phyloP scores from a whole-genome alignment of 805 yeast genomes.

The Nakazawaea pomicola region DNA sequence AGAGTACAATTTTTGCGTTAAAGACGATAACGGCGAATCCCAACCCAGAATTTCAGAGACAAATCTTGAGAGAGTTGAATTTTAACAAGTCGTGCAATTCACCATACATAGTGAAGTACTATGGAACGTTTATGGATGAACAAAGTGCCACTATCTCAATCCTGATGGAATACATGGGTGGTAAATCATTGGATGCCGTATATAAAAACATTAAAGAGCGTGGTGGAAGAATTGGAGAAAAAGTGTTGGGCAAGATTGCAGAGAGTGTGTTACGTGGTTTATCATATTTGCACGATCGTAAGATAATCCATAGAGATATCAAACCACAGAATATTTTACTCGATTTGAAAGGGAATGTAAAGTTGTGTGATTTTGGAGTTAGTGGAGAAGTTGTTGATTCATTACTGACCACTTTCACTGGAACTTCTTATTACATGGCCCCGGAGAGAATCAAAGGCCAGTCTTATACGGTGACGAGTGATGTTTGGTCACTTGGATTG shows the following conservation, averaged over 20 bases:
- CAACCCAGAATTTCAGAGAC: conserved; percentile 83
- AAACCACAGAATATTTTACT: conserved; percentile 91
- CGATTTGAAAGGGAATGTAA: conserved; percentile 73
- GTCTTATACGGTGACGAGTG: conserved; percentile 91
- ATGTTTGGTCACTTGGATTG: conserved; percentile 94
- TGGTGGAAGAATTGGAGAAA: conserved; percentile 88
- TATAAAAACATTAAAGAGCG: conserved; percentile 67
- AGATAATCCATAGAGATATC: conserved; percentile 91
- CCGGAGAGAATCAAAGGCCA: conserved; percentile 96
- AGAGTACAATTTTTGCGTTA: conserved; percentile 72
- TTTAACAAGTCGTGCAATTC: conserved; percentile 80
- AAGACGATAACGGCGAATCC: conserved; percentile 71
- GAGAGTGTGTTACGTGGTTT: conserved; percentile 81
- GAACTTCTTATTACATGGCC: conserved; percentile 97
- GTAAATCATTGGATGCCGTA: conserved; percentile 85
- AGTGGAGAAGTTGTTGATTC: conserved; percentile 96
- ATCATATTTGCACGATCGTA: conserved; percentile 80
- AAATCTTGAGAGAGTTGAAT: conserved; percentile 85
- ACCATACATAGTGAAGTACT: conserved; percentile 83
- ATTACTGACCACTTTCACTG: conserved; percentile 93
- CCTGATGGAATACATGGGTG: conserved; percentile 98
- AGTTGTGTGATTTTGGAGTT: conserved; percentile 95
- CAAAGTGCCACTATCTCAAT: conserved; percentile 78
- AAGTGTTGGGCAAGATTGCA: conserved; percentile 86
- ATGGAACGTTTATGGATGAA: conserved; percentile 84